phyloP scores from a whole-genome alignment of 352 stramenopile genomes.

The Globisporangium megalacanthum region DNA sequence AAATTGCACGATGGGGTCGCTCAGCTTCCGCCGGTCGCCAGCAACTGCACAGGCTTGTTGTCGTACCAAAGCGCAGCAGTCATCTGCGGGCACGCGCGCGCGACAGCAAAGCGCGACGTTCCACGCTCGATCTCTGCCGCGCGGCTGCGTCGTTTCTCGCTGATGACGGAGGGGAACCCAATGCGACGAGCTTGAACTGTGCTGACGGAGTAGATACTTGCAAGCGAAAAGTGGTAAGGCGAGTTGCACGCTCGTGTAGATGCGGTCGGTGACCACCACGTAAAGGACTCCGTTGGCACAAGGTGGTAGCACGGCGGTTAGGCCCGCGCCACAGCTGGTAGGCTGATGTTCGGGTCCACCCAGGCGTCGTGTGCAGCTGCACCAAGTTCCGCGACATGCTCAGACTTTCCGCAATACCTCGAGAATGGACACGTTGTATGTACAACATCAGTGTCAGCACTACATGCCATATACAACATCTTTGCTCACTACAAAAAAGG shows the following conservation, averaged over 20 bases:
- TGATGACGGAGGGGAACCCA: neutral
- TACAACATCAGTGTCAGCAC: neutral
- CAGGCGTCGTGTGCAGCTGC: too few relatives aligned
- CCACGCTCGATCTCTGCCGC: too few relatives aligned
- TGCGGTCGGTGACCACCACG: neutral
- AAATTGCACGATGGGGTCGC: too few relatives aligned
- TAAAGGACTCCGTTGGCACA: neutral
- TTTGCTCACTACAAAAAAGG: neutral
- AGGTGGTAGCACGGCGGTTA: neutral
- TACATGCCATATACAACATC: neutral
- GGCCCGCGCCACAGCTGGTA: neutral
- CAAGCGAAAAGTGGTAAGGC: neutral
- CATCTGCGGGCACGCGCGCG: too few relatives aligned
- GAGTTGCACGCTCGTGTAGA: constrained; percentile 1
- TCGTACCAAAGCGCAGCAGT: too few relatives aligned
- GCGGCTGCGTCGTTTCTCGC: neutral
- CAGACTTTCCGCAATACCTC: neutral
- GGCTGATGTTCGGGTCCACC: too few relatives aligned
- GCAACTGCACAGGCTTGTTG: too few relatives aligned
- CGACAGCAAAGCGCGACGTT: too few relatives aligned
- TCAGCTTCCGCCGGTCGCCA: too few relatives aligned
- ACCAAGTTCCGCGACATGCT: neutral
- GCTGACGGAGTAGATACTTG: neutral
- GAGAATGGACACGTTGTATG: neutral
- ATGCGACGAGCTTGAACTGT: neutral